A percentile compares a stretch with the other conserved stretches of the same genome.
Conservation (phyloP, 2,329 filamentous ascomycete genomes). For the Sporothrix variecibatus region DNA sequence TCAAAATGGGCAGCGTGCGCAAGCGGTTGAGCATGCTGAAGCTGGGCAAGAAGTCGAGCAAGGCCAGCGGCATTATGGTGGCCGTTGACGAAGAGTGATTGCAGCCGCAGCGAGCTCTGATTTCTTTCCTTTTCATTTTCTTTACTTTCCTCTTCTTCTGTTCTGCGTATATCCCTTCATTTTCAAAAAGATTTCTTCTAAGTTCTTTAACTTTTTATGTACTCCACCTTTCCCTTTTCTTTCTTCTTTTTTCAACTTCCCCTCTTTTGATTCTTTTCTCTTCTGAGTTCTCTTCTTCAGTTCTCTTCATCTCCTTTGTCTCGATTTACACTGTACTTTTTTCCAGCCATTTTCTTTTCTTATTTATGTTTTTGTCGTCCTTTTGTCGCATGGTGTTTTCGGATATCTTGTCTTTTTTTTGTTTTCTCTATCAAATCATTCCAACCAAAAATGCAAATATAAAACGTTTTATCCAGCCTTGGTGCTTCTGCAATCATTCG, state of each 20-base stretch:
- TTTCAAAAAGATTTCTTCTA: not conserved
- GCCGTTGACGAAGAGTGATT: constrained; percentile 58
- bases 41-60: constrained; percentile 69
- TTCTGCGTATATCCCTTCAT: not conserved
- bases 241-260: not conserved
- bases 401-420: not conserved
- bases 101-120: not conserved
- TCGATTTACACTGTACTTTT: not conserved
- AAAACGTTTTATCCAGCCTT: not conserved
- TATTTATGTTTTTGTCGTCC: not conserved
- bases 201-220: constrained; percentile 17
- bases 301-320: not conserved
- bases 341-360: not conserved
- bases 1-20: constrained; percentile 65
- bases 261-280: constrained; percentile 3
- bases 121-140: not conserved
- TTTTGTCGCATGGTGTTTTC: constrained; percentile 8
- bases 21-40: constrained; percentile 79
- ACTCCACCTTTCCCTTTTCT: not conserved
- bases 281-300: not conserved
- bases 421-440: not conserved
- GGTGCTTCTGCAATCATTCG: not conserved
- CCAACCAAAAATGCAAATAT: not conserved
- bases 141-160: not conserved
- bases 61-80: constrained; percentile 54